These are phyloP conservation scores for Vitellaria paradoxa DNA, from an alignment of 179 eudicot genomes.

Conservation along the genomic window DNA sequence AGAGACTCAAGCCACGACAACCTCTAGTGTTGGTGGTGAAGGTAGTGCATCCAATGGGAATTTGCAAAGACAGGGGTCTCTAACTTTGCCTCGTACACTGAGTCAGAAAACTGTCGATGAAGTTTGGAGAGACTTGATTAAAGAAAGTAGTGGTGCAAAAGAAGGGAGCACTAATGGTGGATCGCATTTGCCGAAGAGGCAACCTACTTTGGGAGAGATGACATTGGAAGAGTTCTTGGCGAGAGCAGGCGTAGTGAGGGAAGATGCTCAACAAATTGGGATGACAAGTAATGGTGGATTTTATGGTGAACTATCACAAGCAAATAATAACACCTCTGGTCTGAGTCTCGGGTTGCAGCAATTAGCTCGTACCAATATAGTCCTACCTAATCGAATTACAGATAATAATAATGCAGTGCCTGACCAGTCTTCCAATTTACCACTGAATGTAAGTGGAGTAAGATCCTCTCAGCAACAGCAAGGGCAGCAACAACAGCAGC, in stretches of 20 bases:
- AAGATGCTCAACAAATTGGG: slow-evolving; percentile 40
- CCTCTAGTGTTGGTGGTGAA: slow-evolving; percentile 34
- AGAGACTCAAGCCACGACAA: slow-evolving; percentile 52
- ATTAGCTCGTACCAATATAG: slow-evolving; percentile 35
- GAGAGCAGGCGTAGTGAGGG: slow-evolving; percentile 92
- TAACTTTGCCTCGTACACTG: slow-evolving; percentile 76
- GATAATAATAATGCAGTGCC: slow-evolving; percentile 36
- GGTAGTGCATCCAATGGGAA: slow-evolving; percentile 38
- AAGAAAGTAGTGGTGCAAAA: slow-evolving; percentile 42
- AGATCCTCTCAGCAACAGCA: slow-evolving; percentile 34
- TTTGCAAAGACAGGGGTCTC: slow-evolving; percentile 77
- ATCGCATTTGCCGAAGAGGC: slow-evolving; percentile 47
- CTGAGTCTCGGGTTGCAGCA: slow-evolving; percentile 62
- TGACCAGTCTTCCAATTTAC: slow-evolving; percentile 37
- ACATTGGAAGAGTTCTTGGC: slow-evolving; percentile 80
- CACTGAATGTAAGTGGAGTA: slow-evolving; percentile 41
- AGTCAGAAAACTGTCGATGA: slow-evolving; percentile 90
- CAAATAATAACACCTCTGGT: slow-evolving; percentile 33
- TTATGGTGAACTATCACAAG: slow-evolving; percentile 37
- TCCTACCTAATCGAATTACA: slow-evolving; percentile 31
- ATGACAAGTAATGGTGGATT: slow-evolving; percentile 34
- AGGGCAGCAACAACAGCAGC: slow-evolving; percentile 24
- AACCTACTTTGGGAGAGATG: slow-evolving; percentile 75
- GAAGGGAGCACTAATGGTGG: slow-evolving; percentile 30
- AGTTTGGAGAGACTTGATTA: slow-evolving; percentile 77